Percentiles rank a stretch among this genome's conserved stretches.
phyloP scores from a whole-genome alignment of 306 rosid species.

The Neltuma alba region DNA sequence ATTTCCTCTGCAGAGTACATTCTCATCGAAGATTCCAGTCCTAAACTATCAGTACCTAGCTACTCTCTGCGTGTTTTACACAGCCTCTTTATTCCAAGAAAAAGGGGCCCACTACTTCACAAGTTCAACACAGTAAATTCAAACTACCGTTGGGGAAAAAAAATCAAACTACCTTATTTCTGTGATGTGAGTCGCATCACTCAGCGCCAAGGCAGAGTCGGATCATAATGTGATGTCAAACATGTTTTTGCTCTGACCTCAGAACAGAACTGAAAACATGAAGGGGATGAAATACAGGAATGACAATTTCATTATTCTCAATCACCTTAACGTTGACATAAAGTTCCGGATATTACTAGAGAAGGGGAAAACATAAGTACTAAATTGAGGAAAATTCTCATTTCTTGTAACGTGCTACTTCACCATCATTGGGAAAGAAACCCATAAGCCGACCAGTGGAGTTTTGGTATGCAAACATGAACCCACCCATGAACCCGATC shows the following conservation, averaged over 20 bases:
- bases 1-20: no score
- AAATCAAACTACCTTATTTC: neutral
- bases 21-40: no score
- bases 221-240: neutral
- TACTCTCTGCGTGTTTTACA: no score
- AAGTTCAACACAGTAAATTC: neutral
- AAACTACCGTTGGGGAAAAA: neutral
- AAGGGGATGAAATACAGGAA: neutral
- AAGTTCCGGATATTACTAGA: neutral
- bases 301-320: neutral
- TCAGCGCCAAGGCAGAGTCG: neutral
- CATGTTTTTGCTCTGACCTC: neutral
- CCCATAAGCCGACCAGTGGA: slow-evolving; percentile 93
- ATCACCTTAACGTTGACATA: neutral
- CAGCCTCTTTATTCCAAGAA: no score
- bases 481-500: slow-evolving; percentile 91
- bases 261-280: neutral
- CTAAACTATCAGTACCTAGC: no score
- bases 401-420: slow-evolving; percentile 87
- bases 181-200: neutral
- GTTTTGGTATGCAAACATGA: slow-evolving; percentile 95
- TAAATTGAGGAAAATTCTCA: slow-evolving; percentile 34
- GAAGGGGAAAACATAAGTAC: neutral
- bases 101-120: no score
- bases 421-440: slow-evolving; percentile 85